These are phyloP conservation scores for Ogataea sp. DNA, from an alignment of 805 yeast genomes.

Conservation along the genomic window DNA sequence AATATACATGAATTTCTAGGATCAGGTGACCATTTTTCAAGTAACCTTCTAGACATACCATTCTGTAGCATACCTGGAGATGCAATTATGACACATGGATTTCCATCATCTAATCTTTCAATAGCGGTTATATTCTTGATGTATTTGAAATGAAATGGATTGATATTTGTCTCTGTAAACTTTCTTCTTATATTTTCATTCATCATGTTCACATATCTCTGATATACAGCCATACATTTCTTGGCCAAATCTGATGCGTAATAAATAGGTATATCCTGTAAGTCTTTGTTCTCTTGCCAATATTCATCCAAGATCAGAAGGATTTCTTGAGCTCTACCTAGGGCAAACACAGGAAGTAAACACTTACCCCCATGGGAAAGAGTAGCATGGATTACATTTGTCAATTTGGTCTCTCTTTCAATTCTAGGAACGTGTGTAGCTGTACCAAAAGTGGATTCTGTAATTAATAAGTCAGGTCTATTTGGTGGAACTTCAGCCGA, in stretches of 20 bases:
- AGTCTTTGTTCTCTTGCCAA: conserved; percentile 79
- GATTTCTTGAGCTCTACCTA: conserved; percentile 95
- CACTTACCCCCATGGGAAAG: conserved; percentile 86
- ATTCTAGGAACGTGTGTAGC: conserved; percentile 90
- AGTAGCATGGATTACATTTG: conserved; percentile 77
- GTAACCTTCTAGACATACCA: conserved; percentile 84
- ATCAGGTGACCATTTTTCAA: conserved; percentile 98
- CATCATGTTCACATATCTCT: conserved; percentile 96
- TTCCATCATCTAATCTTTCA: conserved; percentile 84
- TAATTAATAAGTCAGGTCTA: conserved; percentile 82
- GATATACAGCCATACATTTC: conserved; percentile 96
- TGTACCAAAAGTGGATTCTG: conserved; percentile 96
- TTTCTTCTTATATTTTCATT: conserved; percentile 77
- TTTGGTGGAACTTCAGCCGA: conserved; percentile 89
- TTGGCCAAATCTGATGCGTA: conserved; percentile 92
- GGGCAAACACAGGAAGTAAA: conserved; percentile 87
- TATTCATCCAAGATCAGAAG: conserved; percentile 87
- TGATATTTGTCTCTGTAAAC: conserved; percentile 69
- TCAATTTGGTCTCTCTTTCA: conserved; percentile 77
- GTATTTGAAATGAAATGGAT: conserved; percentile 86
- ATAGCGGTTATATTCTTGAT: conserved; percentile 72
- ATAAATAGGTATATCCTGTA: conserved; percentile 74
- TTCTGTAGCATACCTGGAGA: conserved; percentile 98
- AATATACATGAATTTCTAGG: conserved; percentile 78
- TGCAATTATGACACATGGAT: conserved; percentile 94